A percentile compares a stretch with the other conserved stretches of the same genome.
Evolutionary conservation across 2,329 filamentous ascomycete species (phyloP).

Genomic region (Xylaria sp.): DNA sequence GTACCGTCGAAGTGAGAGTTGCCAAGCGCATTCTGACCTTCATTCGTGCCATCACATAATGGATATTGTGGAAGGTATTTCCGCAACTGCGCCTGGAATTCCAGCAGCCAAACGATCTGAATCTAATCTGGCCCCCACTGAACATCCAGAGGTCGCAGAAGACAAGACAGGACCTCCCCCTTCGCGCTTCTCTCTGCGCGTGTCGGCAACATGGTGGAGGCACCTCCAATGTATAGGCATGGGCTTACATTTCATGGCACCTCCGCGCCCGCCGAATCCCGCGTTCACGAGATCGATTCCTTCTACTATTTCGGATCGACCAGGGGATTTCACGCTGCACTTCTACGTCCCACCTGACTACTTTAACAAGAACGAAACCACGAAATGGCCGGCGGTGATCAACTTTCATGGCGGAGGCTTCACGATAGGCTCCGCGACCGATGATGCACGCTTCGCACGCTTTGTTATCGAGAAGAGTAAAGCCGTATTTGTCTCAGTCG

Average conservation of each 20-base stretch:
- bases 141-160: conserved; percentile 42
- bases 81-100: conserved; percentile 18
- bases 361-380: conserved; percentile 42
- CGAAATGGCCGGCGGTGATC: conserved; percentile 64
- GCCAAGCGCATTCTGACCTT: not conserved
- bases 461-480: conserved; percentile 63
- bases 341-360: conserved; percentile 58
- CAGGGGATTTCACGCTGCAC: conserved; percentile 53
- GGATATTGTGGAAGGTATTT: conserved; percentile 35
- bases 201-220: conserved; percentile 74
- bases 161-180: conserved; percentile 48
- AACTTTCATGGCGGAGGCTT: conserved; percentile 77
- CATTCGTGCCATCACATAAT: conserved; percentile 28
- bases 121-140: conserved; percentile 30
- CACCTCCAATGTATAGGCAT: conserved; percentile 76
- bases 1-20: not conserved
- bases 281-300: conserved; percentile 68
- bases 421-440: conserved; percentile 69
- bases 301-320: conserved; percentile 52
- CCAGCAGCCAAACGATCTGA: conserved; percentile 13
- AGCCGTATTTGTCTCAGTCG: conserved; percentile 71
- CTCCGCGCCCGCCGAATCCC: conserved; percentile 69
- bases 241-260: conserved; percentile 71
- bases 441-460: conserved; percentile 71
- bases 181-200: conserved; percentile 68